Conservation (phyloP, 2,329 filamentous ascomycete species). For the Pseudocercospora fijiensis region DNA sequence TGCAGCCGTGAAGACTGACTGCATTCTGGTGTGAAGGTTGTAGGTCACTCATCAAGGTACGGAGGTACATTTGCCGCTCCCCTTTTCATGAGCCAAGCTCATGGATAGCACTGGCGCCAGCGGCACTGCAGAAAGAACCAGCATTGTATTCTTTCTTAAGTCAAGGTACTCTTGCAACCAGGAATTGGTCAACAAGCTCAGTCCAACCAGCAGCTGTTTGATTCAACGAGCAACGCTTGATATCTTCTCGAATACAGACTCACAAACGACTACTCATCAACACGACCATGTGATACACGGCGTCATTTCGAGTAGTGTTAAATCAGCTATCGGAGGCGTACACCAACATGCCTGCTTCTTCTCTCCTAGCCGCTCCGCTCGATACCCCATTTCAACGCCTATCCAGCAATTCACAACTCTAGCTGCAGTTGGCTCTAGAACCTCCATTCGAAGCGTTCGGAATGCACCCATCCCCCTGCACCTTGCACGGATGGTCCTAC, state of each 20-base stretch:
- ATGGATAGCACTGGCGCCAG: not conserved
- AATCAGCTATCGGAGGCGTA: too few relatives aligned
- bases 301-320: not conserved
- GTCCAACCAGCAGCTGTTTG: not conserved
- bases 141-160: not conserved
- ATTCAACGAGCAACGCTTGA: not conserved
- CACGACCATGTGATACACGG: not conserved
- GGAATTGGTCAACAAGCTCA: not conserved
- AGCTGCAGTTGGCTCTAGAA: too few relatives aligned
- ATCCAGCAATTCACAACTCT: too few relatives aligned
- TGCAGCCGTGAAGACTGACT: not conserved
- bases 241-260: not conserved
- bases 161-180: not conserved
- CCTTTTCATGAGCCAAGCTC: constrained; percentile 1
- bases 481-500: too few relatives aligned
- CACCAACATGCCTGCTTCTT: too few relatives aligned
- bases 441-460: too few relatives aligned
- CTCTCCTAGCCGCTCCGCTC: too few relatives aligned
- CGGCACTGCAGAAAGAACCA: not conserved
- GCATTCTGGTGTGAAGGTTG: not conserved
- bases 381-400: too few relatives aligned
- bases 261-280: not conserved
- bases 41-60: not conserved
- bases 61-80: not conserved
- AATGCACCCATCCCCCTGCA: too few relatives aligned